phyloP scores from a whole-genome alignment of 257 asterid genomes.

The Nicotiana tomentosiformis region DNA sequence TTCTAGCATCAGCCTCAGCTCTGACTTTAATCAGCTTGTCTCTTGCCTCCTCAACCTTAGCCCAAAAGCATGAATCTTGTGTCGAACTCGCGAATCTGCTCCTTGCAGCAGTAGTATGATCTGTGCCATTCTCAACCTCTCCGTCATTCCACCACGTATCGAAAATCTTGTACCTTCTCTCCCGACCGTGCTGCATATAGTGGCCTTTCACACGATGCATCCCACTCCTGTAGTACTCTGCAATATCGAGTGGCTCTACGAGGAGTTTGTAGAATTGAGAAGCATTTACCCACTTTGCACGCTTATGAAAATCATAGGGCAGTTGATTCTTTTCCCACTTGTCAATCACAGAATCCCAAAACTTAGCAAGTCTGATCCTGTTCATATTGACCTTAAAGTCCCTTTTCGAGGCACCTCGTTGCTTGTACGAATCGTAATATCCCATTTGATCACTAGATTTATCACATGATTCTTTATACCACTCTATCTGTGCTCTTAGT shows the following conservation, averaged over 20 bases:
- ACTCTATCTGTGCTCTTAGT: constrained; percentile 70
- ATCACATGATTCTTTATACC: constrained; percentile 71
- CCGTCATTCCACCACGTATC: constrained; percentile 84
- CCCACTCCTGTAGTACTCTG: constrained; percentile 59
- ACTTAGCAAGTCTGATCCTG: constrained; percentile 41
- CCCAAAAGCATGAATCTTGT: constrained; percentile 93
- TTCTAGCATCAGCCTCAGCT: constrained; percentile 43
- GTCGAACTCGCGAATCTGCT: constrained; percentile 67
- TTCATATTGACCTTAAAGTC: constrained; percentile 50
- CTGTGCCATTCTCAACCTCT: constrained; percentile 30
- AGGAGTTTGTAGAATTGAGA: constrained; percentile 69
- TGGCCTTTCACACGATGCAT: constrained; percentile 70
- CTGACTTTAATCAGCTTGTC: constrained; percentile 34
- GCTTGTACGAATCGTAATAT: constrained; percentile 78
- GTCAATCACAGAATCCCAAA: constrained; percentile 61
- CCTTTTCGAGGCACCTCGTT: constrained; percentile 48
- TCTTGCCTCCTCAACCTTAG: constrained; percentile 72
- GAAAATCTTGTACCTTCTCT: constrained; percentile 55
- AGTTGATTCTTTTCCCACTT: constrained; percentile 69
- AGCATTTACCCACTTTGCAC: constrained; percentile 59
- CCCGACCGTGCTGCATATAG: constrained; percentile 70
- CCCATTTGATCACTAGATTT: constrained; percentile 64
- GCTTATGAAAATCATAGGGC: constrained; percentile 67
- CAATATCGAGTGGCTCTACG: constrained; percentile 86
- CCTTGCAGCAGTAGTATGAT: constrained; percentile 27